Evolutionary conservation across 2,329 filamentous ascomycete genomes (phyloP), one percentile per base, ranked within the genome.

Genomic region (Monosporascus cannonballus): DNA sequence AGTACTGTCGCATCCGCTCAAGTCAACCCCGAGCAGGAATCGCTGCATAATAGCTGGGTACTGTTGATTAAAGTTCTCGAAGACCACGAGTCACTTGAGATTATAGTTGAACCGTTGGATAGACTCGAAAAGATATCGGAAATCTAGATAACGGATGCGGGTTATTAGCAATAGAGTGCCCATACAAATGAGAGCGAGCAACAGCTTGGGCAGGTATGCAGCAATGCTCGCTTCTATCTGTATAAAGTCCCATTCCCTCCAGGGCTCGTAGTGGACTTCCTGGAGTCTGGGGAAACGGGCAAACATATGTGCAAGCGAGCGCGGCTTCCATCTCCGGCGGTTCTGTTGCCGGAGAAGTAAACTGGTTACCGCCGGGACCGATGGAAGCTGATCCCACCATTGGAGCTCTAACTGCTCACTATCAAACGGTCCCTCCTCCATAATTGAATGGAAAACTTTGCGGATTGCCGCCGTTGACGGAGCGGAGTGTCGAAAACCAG

Each of bases 21-120:
- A 37, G 22, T 54, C 57, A 51, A 41, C 50, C 11, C 30, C 11
- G 11, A 34, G 30, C 4, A 14, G 11, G 30, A 34, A 34, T 34
- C 51, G 51, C 56, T 14, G 30, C 30, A 51, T 55, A 54, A 49
- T 56, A 52, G 25, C 49, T 51, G 63, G 56, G 53, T 65, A 68
- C 47, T 62, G 58, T 55, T 69, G 59, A 56, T 66, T 66, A 37
- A 67, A 64, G 59, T 67, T 66, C 59, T 67, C 65, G 48, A 69
- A 69, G 55, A 66, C 34, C n/a, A 59, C 48, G 14, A 61, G 51
- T 54, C 48, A 64, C 20, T 15, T 20, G n/a, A 44, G 41, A n/a
- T 44, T 24, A 14, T 20, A 11, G 14, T n/a, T 34, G 20, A 44
- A 20, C 6, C 11, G 38, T n/a, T 17, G n/a, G 41, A 20, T 20